phyloP scores from a whole-genome alignment of 2,329 filamentous ascomycete species.

The Xylariomycetidae sp. region DNA sequence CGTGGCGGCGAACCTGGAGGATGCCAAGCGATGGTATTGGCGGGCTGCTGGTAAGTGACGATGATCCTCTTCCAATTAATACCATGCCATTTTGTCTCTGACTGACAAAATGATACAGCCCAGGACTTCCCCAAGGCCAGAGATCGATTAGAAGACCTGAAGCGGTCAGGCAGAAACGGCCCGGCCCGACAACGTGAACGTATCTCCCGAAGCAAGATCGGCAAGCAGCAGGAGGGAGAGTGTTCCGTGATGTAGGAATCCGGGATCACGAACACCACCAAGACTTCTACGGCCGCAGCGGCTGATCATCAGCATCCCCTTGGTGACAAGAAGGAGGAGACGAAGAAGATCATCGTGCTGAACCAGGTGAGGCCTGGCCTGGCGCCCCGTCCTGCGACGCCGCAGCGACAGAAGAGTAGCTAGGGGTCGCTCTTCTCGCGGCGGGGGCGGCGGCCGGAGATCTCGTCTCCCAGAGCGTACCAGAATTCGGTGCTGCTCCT shows the following conservation, averaged over 20 bases:
- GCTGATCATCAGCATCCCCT: no score
- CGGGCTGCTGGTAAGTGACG: slow-evolving; percentile 79
- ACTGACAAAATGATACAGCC: slow-evolving; percentile 50
- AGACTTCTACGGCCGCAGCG: no score
- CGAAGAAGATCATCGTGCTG: no score
- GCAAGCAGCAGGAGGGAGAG: slow-evolving; percentile 82
- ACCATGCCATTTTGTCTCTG: background rate
- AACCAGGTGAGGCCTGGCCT: no score
- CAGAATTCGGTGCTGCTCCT: no score
- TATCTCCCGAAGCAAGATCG: slow-evolving; percentile 75
- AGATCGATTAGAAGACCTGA: slow-evolving; percentile 87
- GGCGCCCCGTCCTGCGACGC: no score
- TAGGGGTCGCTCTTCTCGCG: no score
- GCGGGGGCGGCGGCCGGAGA: no score
- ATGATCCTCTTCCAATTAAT: background rate
- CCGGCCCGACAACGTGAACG: slow-evolving; percentile 73
- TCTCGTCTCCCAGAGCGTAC: no score
- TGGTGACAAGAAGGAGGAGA: no score
- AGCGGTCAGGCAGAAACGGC: slow-evolving; percentile 67
- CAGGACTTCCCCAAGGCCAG: slow-evolving; percentile 93
- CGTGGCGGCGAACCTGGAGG: slow-evolving; percentile 77
- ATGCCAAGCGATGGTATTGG: slow-evolving; percentile 98
- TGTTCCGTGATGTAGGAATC: slow-evolving; percentile 70
- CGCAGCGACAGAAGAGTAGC: no score
- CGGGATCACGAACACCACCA: slow-evolving; percentile 11